phyloP scores from a whole-genome alignment of 1,139 yeast genomes.

The Taphrina confusa region DNA sequence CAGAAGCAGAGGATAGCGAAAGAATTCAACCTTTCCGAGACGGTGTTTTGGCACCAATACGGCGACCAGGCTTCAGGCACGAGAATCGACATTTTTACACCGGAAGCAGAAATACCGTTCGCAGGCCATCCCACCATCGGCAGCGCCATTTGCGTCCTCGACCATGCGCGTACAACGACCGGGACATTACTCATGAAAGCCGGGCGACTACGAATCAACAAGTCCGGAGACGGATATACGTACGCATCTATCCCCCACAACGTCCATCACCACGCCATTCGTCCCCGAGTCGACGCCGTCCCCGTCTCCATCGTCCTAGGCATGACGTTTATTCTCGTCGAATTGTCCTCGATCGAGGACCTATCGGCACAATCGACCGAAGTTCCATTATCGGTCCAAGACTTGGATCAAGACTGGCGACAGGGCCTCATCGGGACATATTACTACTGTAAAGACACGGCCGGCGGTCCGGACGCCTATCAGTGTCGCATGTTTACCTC shows the following conservation, averaged over 20 bases:
- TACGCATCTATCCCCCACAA: slow-evolving; percentile 18
- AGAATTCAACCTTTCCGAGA: slow-evolving; percentile 30
- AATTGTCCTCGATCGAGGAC: background rate
- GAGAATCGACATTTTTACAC: slow-evolving; percentile 25
- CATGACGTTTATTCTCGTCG: slow-evolving; percentile 28
- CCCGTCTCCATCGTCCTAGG: slow-evolving; percentile 24
- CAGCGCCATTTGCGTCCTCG: slow-evolving; percentile 7
- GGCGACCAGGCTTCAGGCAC: background rate
- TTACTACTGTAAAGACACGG: background rate
- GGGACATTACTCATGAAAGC: slow-evolving; percentile 2
- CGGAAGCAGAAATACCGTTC: slow-evolving; percentile 19
- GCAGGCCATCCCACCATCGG: slow-evolving; percentile 34
- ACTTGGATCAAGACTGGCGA: slow-evolving; percentile 20
- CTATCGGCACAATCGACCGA: background rate
- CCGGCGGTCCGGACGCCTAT: background rate
- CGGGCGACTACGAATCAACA: background rate
- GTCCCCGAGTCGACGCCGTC: background rate
- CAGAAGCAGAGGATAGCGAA: slow-evolving; percentile 24
- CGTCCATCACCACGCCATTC: background rate
- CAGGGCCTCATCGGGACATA: slow-evolving; percentile 17
- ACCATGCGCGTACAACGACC: background rate
- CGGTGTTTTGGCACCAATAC: slow-evolving; percentile 17
- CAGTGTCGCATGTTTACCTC: slow-evolving; percentile 11
- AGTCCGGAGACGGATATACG: background rate
- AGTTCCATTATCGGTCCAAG: background rate